Evolutionary conservation across 768 basidiomycete species (phyloP).

Genomic region (Tulasnella calospora): DNA sequence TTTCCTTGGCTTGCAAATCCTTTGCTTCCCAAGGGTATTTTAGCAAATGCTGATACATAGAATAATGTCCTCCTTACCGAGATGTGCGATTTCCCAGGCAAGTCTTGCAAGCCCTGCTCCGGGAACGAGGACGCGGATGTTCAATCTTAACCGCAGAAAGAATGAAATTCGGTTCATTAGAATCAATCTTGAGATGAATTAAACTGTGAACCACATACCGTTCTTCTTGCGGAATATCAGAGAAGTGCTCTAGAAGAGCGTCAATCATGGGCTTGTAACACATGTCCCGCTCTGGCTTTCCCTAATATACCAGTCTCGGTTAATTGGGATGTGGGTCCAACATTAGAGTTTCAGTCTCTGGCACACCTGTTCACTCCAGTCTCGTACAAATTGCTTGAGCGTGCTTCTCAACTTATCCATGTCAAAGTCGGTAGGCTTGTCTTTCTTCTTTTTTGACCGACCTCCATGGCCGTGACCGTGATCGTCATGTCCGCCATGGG

Average conservation of each 20-base stretch:
- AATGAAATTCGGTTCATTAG: background rate
- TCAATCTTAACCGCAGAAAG: constrained; percentile 38
- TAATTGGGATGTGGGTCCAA: background rate
- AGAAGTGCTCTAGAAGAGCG: constrained; percentile 62
- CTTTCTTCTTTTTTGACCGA: constrained; percentile 33
- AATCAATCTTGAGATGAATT: background rate
- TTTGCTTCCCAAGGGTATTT: constrained; percentile 33
- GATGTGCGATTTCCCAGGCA: constrained; percentile 78
- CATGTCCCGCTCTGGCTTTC: constrained; percentile 64
- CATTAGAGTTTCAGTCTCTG: background rate
- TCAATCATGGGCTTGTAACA: constrained; percentile 80
- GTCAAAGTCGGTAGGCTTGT: constrained; percentile 62
- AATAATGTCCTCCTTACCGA: constrained; percentile 47
- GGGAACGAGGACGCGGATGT: constrained; percentile 75
- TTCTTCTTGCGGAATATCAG: constrained; percentile 49
- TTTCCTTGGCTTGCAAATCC: constrained; percentile 91
- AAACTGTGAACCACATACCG: constrained; percentile 39
- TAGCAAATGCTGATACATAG: background rate
- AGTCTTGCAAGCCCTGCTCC: constrained; percentile 86
- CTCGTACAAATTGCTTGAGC: constrained; percentile 85
- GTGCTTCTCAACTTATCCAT: constrained; percentile 92
- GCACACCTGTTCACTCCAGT: constrained; percentile 81
- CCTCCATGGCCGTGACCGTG: background rate
- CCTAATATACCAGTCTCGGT: constrained; percentile 43
- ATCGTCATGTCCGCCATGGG: background rate